phyloP scores from a whole-genome alignment of 2,329 filamentous ascomycete genomes.

The Talaromyces sp. region DNA sequence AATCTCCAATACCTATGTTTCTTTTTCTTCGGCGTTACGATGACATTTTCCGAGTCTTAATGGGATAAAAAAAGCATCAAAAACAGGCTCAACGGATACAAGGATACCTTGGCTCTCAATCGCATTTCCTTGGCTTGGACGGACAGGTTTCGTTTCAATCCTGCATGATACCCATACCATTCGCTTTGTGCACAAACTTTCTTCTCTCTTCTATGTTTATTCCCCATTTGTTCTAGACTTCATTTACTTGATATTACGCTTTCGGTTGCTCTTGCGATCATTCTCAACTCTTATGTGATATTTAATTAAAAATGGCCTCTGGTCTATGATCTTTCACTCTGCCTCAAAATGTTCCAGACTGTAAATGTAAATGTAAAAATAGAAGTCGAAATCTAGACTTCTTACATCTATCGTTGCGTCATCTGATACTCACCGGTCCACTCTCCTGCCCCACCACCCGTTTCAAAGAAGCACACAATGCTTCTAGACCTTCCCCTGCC shows the following conservation, averaged over 20 bases:
- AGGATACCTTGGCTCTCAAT: constrained; percentile 3
- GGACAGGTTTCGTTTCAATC: constrained; percentile 13
- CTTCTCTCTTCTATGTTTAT: constrained; percentile 5
- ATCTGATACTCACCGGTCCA: constrained; percentile 2
- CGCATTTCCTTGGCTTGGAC: constrained; percentile 16
- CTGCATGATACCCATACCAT: constrained; percentile 24
- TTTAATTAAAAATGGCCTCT: not conserved
- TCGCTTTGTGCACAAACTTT: constrained; percentile 6
- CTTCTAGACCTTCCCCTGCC: constrained; percentile 1
- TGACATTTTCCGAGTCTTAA: constrained; percentile 1
- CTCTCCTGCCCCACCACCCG: not conserved
- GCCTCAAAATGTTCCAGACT: no score
- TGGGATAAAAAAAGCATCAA: not conserved
- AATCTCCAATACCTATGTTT: constrained; percentile 1
- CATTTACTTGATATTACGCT: not conserved
- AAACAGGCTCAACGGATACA: not conserved
- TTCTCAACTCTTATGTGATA: constrained; percentile 14
- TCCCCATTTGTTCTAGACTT: constrained; percentile 3
- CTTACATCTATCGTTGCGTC: not conserved
- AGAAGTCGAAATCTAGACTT: not conserved
- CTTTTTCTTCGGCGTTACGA: constrained; percentile 7
- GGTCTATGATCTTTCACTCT: not conserved
- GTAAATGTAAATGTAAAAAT: no score
- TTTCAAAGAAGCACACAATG: not conserved
- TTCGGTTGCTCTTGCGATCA: not conserved